Base-by-base conservation (phyloP, 2,329 filamentous ascomycete species). In the Phialemonium atrogriseum region DNA sequence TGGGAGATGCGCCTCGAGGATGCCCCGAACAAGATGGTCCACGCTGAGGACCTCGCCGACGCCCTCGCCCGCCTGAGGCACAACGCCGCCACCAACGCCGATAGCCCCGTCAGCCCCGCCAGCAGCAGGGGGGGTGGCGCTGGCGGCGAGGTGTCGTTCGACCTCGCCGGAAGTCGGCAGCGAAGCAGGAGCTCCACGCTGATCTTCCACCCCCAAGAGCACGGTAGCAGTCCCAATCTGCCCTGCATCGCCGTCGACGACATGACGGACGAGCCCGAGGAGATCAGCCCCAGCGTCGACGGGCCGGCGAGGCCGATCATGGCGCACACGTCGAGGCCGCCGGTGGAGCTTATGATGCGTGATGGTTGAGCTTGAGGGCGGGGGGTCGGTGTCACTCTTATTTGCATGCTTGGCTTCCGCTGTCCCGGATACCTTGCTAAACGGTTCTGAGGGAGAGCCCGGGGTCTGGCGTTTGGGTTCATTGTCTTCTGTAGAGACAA, bases 1-100 rank as follows among this genome's bases (percentile, higher is more conserved):
- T 83, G 78, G 78, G 72, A 80, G 59, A 69, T 77, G 58, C 68
- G 68, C 42, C 59, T 80, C 27, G 78, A 83, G 54, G 77, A 77
- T 42, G 77, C 77, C 5, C 78, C 78, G 35, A 83, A 83, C 54
- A 80, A 79, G 58, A 65, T 70, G 48, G 75, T 82, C 16, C 75
- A 82, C 48, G 76, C 78, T 24, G 76, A 82, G 36, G 78, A 83
- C 50, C 62, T 83, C 16, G 77, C 77, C 12, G 72, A 77, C 32
- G 78, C 78, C 2, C 59, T 83, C 25, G 70, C 76, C 10, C 75
- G 71, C 55, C 57, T 83, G 39, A 69, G 73, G 49, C 66, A 75
- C 42, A 56, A 57, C 13, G 28, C 28, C 10, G 27, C 15, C 37
- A 44, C 51, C 26, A 38, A 46, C 31, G 37, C 39, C 22, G 42